Percentiles rank a stretch among this genome's conserved stretches.
These are phyloP conservation scores for Sporothrix humicola DNA, from an alignment of 2,329 filamentous ascomycete species.

Conservation along the genomic window DNA sequence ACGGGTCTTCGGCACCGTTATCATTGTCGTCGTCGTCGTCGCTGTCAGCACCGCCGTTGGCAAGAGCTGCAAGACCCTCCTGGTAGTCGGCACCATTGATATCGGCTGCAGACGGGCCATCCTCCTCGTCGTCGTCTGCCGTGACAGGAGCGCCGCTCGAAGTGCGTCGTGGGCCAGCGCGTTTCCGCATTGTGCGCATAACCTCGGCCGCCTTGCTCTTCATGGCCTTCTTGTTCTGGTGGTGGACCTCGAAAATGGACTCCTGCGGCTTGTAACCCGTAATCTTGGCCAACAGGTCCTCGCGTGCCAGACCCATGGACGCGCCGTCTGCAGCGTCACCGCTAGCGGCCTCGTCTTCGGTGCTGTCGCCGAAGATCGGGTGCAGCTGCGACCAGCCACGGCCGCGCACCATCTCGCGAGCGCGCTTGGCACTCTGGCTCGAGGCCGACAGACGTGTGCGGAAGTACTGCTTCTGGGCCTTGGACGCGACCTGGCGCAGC, in stretches of 20 bases:
- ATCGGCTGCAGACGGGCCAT: constrained; percentile 49
- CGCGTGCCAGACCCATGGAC: constrained; percentile 62
- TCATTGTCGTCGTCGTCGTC: constrained; percentile 55
- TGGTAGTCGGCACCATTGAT: constrained; percentile 44
- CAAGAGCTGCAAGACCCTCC: constrained; percentile 37
- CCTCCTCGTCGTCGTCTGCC: constrained; percentile 42
- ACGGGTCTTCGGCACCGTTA: constrained; percentile 33
- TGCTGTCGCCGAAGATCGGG: constrained; percentile 68
- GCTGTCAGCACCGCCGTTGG: constrained; percentile 57
- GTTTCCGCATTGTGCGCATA: constrained; percentile 73
- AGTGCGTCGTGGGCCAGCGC: constrained; percentile 64
- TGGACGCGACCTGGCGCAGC: constrained; percentile 75
- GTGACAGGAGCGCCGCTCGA: constrained; percentile 46
- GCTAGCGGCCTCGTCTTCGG: constrained; percentile 48
- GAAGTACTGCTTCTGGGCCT: constrained; percentile 92
- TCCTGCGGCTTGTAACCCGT: constrained; percentile 88
- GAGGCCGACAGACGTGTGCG: constrained; percentile 90
- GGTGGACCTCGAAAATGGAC: constrained; percentile 92
- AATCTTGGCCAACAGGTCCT: constrained; percentile 86
- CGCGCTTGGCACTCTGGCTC: constrained; percentile 84
- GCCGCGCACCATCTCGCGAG: constrained; percentile 75
- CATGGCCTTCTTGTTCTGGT: constrained; percentile 67
- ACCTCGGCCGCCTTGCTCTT: constrained; percentile 72
- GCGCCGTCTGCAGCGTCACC: constrained; percentile 56
- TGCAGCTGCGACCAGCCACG: constrained; percentile 77